Base-by-base conservation (phyloP, 2,329 filamentous ascomycete species). In the Cucurbitaria berberidis region DNA sequence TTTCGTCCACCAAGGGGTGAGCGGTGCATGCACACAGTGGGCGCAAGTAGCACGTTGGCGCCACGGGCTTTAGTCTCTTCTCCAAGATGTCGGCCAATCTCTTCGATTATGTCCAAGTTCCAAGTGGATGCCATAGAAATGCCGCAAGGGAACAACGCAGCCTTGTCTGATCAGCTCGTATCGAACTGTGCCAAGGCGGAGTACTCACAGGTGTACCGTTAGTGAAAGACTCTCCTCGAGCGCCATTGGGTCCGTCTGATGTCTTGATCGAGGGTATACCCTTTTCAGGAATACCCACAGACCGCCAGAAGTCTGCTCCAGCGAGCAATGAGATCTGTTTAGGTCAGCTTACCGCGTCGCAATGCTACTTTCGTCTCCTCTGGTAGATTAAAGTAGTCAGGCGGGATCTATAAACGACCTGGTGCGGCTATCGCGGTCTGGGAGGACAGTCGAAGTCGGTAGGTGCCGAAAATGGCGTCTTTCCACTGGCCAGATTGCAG, bases 1-100 rank as follows among this genome's bases (percentile, higher is more conserved):
- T 92, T 92, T 54, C 91, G 83, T 16, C 91, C 91, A n/a, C 90
- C 90, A 0, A 95, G 81, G 0, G 91, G 91, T 44, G 89, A 89
- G 15, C 91, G 84, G 66, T 95, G 90, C 80, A 91, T 88, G 76
- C 90, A 92, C 29, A 92, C 86, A 0, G 90, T 93, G 2, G 89
- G 90, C 0, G 87, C 90, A 8, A 93, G 81, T 4, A 93, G 79
- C 29, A 93, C 83, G 54, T 91, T 83, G 24, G 89, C 87, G 5
- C 89, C 89, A 66, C 90, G 87, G 16, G 89, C 88, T 64, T 86
- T 89, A 21, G 83, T 81, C 74, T 95, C 90, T 11, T 86, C 80
- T 11, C 86, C 90, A 53, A 93, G 83, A 59, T 90, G 83, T 51
- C 84, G 81, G 10, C 90, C 90, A 36, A 91, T 84, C 59, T 89